These are phyloP conservation scores for Schizochytrium sp. DNA, from an alignment of 108 stramenopile genomes.

Conservation along the genomic window DNA sequence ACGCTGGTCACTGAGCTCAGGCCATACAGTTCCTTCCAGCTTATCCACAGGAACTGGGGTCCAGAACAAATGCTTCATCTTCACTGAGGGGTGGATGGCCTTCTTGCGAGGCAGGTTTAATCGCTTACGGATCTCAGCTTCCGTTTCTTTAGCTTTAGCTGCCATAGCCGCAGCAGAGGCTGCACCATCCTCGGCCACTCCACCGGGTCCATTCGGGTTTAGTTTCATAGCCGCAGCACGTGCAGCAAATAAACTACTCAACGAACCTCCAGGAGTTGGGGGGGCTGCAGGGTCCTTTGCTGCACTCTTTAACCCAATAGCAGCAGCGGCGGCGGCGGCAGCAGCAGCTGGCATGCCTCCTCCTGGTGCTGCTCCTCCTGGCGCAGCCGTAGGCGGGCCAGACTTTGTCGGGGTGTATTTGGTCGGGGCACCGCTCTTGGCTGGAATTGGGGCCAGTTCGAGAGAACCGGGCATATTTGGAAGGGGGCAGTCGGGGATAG, in stretches of 20 bases:
- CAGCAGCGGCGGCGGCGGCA: conserved; percentile 5
- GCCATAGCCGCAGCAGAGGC: not conserved
- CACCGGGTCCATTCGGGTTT: not conserved
- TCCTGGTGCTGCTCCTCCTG: not conserved
- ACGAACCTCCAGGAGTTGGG: not conserved
- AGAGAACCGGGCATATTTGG: conserved; percentile 56
- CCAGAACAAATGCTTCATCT: conserved; percentile 56
- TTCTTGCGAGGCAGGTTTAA: conserved; percentile 35
- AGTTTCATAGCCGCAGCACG: conserved; percentile 18
- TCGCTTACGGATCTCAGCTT: conserved; percentile 52
- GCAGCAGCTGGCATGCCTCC: not conserved
- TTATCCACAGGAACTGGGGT: conserved; percentile 49
- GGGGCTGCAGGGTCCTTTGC: not conserved
- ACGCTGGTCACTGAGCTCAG: conserved; percentile 49
- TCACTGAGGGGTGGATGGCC: conserved; percentile 44
- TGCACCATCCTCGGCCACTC: not conserved
- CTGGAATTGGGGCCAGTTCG: conserved; percentile 51
- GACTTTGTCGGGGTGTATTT: not conserved
- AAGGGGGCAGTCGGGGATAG: conserved; percentile 1
- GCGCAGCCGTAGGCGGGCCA: not conserved
- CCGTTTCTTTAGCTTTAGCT: not conserved
- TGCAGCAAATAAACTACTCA: not conserved
- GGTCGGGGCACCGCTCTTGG: conserved; percentile 51
- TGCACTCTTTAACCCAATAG: not conserved
- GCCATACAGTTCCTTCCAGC: conserved; percentile 54